Conservation (phyloP, 805 yeast genomes). For the Saturnispora sekii region DNA sequence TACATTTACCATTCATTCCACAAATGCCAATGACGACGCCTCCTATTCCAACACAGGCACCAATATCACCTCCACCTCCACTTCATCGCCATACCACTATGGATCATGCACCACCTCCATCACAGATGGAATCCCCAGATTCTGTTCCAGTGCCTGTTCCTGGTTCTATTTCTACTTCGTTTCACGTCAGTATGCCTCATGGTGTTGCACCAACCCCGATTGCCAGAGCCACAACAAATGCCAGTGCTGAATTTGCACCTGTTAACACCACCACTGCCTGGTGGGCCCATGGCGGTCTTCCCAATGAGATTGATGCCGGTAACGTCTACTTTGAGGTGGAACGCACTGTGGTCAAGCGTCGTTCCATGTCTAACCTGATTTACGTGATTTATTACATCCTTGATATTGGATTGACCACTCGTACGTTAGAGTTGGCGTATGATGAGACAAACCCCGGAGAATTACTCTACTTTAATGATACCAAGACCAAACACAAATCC, state of each 20-base stretch:
- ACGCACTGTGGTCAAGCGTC: conserved; percentile 40
- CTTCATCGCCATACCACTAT: too few species aligned
- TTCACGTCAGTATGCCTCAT: too few species aligned
- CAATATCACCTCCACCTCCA: too few species aligned
- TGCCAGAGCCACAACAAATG: neutral
- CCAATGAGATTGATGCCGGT: conserved; percentile 36
- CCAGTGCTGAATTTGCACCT: neutral
- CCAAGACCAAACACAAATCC: conserved; percentile 34
- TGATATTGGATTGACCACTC: conserved; percentile 63
- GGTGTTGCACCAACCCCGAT: neutral
- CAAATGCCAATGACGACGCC: too few species aligned
- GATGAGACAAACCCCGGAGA: conserved; percentile 44
- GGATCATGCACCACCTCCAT: too few species aligned
- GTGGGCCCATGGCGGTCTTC: conserved; percentile 60
- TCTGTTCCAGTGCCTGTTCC: too few species aligned
- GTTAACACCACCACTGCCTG: conserved; percentile 32
- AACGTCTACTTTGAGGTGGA: conserved; percentile 62
- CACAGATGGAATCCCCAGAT: too few species aligned
- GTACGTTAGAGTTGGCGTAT: conserved; percentile 48
- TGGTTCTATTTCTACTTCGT: too few species aligned
- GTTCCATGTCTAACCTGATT: conserved; percentile 41
- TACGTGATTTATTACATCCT: conserved; percentile 62
- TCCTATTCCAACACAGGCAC: too few species aligned
- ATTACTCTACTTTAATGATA: conserved; percentile 33
- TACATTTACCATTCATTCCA: too few species aligned